Evolutionary conservation across 805 yeast species (phyloP).

Genomic region (Metschnikowia kunwiensis): DNA sequence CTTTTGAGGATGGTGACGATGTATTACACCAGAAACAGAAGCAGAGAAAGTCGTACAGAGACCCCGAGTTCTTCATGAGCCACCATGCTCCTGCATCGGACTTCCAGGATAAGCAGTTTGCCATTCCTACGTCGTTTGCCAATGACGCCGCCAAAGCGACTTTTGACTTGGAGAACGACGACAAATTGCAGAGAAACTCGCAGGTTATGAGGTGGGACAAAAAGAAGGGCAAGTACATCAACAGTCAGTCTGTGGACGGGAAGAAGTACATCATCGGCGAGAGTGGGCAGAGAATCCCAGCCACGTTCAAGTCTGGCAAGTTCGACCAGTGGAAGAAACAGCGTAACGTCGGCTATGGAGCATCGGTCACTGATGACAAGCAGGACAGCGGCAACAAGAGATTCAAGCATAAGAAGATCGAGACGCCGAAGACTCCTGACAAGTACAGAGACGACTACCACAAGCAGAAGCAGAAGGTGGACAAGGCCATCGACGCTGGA

Average conservation of each 20-base stretch:
- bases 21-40: conserved; percentile 27
- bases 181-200: conserved; percentile 63
- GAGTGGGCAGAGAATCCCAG: conserved; percentile 89
- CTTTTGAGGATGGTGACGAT: conserved; percentile 54
- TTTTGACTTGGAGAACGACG: conserved; percentile 78
- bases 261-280: conserved; percentile 91
- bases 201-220: conserved; percentile 89
- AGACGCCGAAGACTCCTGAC: conserved; percentile 91
- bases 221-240: conserved; percentile 85
- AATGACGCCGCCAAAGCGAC: conserved; percentile 83
- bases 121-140: conserved; percentile 59
- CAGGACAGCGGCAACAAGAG: conserved; percentile 33
- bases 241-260: conserved; percentile 66
- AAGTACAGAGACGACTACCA: conserved; percentile 83
- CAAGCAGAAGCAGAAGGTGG: conserved; percentile 76
- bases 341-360: conserved; percentile 47
- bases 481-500: conserved; percentile 76
- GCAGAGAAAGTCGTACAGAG: conserved; percentile 52
- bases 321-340: conserved; percentile 88
- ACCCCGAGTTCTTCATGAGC: conserved; percentile 75
- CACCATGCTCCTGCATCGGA: conserved; percentile 83
- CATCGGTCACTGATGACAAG: conserved; percentile 15
- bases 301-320: conserved; percentile 84
- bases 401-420: conserved; percentile 68
- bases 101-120: conserved; percentile 76